Conservation (phyloP, 768 basidiomycete species). For the Mycena leptocephala region DNA sequence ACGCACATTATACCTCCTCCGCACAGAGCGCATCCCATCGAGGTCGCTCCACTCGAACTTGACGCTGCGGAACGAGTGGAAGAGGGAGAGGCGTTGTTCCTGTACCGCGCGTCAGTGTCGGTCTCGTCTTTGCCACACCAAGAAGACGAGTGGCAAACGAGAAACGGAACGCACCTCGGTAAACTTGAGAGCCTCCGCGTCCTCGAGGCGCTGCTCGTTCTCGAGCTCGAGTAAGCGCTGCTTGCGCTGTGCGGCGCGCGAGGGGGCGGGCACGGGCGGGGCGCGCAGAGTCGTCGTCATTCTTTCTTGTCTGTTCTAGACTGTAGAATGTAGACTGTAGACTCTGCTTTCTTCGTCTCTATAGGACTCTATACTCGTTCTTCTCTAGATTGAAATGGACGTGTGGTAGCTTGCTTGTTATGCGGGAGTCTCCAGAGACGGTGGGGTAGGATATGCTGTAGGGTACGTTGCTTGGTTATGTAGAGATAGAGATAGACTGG, state of each 20-base stretch:
- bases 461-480: no score
- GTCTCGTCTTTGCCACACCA: no score
- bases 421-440: no score
- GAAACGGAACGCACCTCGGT: conserved; percentile 60
- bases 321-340: no score
- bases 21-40: conserved; percentile 64
- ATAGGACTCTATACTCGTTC: no score
- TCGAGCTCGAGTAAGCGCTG: conserved; percentile 65
- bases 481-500: no score
- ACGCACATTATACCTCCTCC: conserved; percentile 33
- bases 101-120: conserved; percentile 28
- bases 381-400: no score
- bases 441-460: no score
- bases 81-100: conserved; percentile 59
- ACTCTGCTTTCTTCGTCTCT: no score
- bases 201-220: conserved; percentile 68
- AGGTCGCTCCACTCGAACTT: conserved; percentile 77
- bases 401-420: no score
- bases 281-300: conserved; percentile 34
- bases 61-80: conserved; percentile 66
- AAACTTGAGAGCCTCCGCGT: conserved; percentile 70
- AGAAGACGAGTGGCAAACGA: no score
- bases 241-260: conserved; percentile 64
- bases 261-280: conserved; percentile 33
- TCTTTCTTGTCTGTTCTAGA: no score